Percentiles rank a stretch among this genome's conserved stretches.
These are phyloP conservation scores for Penicillium malachiteum DNA, from an alignment of 495 filamentous ascomycete species.

Conservation along the genomic window DNA sequence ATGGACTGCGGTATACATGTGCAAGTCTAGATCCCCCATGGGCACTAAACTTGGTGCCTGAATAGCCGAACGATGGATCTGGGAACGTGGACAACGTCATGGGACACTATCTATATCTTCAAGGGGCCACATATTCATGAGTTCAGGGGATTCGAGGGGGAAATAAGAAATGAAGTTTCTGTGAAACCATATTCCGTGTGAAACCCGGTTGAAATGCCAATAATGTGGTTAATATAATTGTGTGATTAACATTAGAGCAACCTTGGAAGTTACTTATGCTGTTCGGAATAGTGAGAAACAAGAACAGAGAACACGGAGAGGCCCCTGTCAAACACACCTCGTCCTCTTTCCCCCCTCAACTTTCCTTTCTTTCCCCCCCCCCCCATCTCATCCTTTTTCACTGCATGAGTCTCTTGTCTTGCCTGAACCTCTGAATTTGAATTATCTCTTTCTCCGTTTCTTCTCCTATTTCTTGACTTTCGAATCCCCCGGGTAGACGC, in stretches of 20 bases:
- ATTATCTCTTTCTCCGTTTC: not conserved
- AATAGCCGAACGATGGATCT: not conserved
- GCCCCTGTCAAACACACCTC: not conserved
- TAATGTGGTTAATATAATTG: not conserved
- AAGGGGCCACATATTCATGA: not conserved
- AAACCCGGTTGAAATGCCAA: conserved; percentile 3
- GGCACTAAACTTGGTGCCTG: conserved; percentile 3
- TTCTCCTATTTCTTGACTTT: conserved; percentile 1
- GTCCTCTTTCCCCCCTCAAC: not conserved
- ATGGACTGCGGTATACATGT: not conserved
- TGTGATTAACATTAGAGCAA: no score
- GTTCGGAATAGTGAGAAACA: no score
- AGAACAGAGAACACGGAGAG: not conserved
- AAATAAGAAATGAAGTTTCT: no score
- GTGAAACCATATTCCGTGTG: not conserved
- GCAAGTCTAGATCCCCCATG: conserved; percentile 2
- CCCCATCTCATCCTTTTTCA: conserved; percentile 1
- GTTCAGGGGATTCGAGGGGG: no score
- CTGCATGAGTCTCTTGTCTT: no score
- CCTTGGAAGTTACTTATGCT: no score
- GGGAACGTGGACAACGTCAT: conserved; percentile 10
- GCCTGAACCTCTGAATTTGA: no score
- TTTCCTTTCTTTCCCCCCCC: not conserved
- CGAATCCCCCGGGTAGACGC: not conserved
- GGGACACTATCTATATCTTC: not conserved